Evolutionary conservation across 2,329 filamentous ascomycete genomes (phyloP).

Genomic region (Colletotrichum tanaceti): DNA sequence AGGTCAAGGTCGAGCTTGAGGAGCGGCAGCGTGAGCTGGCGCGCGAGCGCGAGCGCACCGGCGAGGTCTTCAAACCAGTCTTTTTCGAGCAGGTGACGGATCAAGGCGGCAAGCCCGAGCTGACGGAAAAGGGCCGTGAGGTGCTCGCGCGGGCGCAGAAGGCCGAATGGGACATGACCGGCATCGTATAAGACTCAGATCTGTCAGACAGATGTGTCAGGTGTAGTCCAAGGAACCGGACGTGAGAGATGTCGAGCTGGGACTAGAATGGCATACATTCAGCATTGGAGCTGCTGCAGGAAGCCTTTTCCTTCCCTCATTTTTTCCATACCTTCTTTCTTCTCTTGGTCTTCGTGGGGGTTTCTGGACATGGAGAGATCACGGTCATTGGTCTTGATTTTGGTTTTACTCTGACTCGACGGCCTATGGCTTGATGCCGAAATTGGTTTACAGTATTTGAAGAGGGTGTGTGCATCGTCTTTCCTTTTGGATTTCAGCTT

Average conservation of each 20-base stretch:
- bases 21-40: conserved; percentile 89
- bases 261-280: conserved; percentile 7
- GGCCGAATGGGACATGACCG: conserved; percentile 63
- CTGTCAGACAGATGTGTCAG: not conserved
- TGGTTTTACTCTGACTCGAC: not conserved
- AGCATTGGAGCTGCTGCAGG: conserved; percentile 19
- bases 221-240: not conserved
- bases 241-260: not conserved
- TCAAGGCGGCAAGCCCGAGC: conserved; percentile 66
- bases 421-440: not conserved
- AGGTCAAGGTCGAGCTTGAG: conserved; percentile 89
- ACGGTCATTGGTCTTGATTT: not conserved
- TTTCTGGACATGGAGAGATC: not conserved
- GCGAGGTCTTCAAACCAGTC: conserved; percentile 81
- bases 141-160: conserved; percentile 65
- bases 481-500: not conserved
- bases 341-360: not conserved
- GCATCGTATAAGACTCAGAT: conserved; percentile 47
- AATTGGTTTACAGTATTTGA: conserved; percentile 3
- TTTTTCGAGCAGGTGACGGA: conserved; percentile 79
- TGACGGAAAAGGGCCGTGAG: conserved; percentile 64
- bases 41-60: conserved; percentile 77
- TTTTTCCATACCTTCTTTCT: not conserved
- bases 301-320: not conserved
- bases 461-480: not conserved